phyloP scores from a whole-genome alignment of 176 grass and related monocot genomes.

The Carex scoparia region DNA sequence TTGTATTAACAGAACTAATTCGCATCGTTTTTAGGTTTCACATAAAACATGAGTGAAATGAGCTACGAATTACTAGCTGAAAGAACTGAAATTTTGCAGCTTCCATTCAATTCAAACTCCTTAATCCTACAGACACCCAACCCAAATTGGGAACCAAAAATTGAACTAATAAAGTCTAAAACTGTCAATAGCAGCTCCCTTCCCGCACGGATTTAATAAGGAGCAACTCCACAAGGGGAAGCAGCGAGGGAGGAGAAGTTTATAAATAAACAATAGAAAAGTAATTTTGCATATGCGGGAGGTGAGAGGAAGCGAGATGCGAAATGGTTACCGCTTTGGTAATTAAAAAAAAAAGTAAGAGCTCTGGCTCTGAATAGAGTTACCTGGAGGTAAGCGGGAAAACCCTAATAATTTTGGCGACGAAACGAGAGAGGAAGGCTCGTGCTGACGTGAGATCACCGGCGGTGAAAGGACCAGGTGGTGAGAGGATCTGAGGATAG shows the following conservation, averaged over 20 bases:
- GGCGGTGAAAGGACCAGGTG: conserved; percentile 3
- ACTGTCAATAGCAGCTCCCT: not conserved
- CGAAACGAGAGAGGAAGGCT: not conserved
- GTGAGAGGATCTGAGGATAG: not conserved
- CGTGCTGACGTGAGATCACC: conserved; percentile 1
- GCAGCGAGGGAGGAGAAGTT: not conserved
- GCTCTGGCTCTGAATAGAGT: not conserved
- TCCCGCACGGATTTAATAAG: not conserved
- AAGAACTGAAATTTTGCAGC: not conserved
- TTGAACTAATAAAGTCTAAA: not conserved
- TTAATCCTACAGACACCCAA: not conserved
- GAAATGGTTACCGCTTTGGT: conserved; percentile 1
- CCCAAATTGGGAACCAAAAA: not conserved
- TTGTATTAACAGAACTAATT: too few species aligned
- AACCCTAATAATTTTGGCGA: not conserved
- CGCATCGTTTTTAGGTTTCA: not conserved
- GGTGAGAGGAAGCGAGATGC: not conserved
- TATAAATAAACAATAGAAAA: not conserved
- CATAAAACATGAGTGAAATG: not conserved
- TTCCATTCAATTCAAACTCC: not conserved
- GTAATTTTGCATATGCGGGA: not conserved
- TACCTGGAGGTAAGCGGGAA: not conserved
- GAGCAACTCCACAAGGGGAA: not conserved
- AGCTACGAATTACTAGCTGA: not conserved
- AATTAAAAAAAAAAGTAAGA: not conserved